These are phyloP conservation scores for Alternaria arborescens DNA, from an alignment of 2,329 filamentous ascomycete species.

Conservation along the genomic window DNA sequence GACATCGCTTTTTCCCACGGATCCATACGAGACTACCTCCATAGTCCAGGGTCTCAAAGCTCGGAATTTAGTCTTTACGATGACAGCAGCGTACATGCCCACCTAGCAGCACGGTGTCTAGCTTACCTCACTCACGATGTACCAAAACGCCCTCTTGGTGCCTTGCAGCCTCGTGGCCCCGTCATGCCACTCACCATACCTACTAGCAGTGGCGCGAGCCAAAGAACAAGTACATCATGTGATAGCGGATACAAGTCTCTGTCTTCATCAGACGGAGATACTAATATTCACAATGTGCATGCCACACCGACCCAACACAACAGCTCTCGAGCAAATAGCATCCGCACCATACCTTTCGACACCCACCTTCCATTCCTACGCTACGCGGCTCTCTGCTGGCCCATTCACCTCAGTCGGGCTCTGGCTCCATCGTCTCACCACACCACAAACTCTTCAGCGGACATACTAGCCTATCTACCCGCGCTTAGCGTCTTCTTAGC, in stretches of 20 bases:
- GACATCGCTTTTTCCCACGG: constrained; percentile 34
- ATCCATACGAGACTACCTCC: constrained; percentile 38
- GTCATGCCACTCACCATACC: constrained; percentile 13
- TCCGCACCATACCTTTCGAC: constrained; percentile 32
- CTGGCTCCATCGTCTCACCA: constrained; percentile 16
- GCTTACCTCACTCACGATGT: constrained; percentile 39
- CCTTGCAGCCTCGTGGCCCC: constrained; percentile 22
- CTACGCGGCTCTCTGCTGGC: constrained; percentile 45
- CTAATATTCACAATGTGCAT: constrained; percentile 4
- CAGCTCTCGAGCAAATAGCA: constrained; percentile 11
- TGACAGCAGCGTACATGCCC: constrained; percentile 35
- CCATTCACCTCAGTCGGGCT: constrained; percentile 42
- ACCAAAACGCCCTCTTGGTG: constrained; percentile 37
- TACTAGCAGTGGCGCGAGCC: constrained; percentile 32
- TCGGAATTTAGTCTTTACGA: constrained; percentile 38
- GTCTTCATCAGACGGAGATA: constrained; percentile 36
- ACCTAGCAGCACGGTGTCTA: constrained; percentile 40
- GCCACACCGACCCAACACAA: not conserved
- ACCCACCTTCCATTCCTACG: constrained; percentile 40
- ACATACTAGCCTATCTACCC: constrained; percentile 31
- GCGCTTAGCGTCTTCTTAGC: constrained; percentile 37
- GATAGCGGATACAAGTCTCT: constrained; percentile 46
- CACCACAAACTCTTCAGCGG: constrained; percentile 1
- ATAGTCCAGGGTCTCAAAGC: constrained; percentile 23
- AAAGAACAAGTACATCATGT: constrained; percentile 35